Evolutionary conservation across 176 grass and related monocot species (phyloP), one percentile per base, ranked within the genome.

Genomic region (Tillandsia fasciculata): DNA sequence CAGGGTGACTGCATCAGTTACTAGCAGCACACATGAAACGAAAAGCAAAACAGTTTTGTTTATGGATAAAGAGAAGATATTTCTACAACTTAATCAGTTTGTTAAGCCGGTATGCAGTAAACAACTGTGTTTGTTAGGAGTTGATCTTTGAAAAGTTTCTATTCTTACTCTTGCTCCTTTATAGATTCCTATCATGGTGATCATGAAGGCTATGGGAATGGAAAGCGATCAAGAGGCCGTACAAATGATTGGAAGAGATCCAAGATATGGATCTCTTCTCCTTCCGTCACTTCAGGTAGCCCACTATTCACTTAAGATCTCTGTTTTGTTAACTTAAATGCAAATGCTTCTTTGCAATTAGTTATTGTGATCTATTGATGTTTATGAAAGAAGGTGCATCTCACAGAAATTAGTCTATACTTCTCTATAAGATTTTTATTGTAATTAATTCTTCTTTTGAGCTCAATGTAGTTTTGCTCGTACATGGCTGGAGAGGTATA

Each of bases 161-260:
- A 14, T 70, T 63, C 72, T 76, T 70, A 68, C 79, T 17, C 13
- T 28, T 76, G 51, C 63, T 52, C 33, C 9, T 79, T 70, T 69
- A 27, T 81, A 97, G 93, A 97, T 97, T 87, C 86, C 93, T 78
- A 92, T 97, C 71, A 79, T 97, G 74, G 86, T 90, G 74, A 83
- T 97, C 65, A 90, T 97, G 89, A 97, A 90, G 81, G 89, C 93
- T n/a, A 92, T 97, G 93, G 93, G 93, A 72, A 90, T 85, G 77
- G 89, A 92, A 90, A 97, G 89, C 63, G 89, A 97, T 75, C 89
- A 92, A 83, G 93, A 97, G 63, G 69, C 87, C 67, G 93, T 90
- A 66, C 93, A 97, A 83, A 90, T 97, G 86, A 82, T 97, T 61
- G 93, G 93, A 79, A 88, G 93, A 64, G 77, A 97, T 85, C 93